Evolutionary conservation across 2,329 filamentous ascomycete species (phyloP), one percentile per base, ranked within the genome.

Genomic region (Aspergillus sclerotialis): DNA sequence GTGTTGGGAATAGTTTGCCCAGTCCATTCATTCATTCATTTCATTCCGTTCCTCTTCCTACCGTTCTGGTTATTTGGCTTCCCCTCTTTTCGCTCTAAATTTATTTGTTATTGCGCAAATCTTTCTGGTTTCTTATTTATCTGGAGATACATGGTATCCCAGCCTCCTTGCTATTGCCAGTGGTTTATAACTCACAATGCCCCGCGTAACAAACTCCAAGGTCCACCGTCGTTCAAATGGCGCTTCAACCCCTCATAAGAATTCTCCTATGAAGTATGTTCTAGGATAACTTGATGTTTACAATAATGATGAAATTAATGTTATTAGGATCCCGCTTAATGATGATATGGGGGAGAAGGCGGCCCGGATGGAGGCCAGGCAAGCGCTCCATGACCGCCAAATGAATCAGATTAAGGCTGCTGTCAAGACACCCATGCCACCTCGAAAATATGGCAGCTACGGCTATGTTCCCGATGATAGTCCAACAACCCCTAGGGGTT

Each of bases 341-440:
- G 92, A 98, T 68, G 92, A 98, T 71, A 81, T 78, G 40, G 79
- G 82, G 50, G 92, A 98, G 67, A 94, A 93, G 63, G 89, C 88
- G 31, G 82, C 82, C 50, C 83, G 92, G 32, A 72, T 90, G 53
- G 84, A 92, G 56, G 88, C 85, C 42, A 82, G 92, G 53, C 86
- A 93, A 65, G 87, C 85, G 21, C 77, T 86, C 18, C 84, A 95
- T 59, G 86, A 94, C 60, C 82, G 82, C 49, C 89, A 95, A 59
- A 85, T 93, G 72, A 92, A 92, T 64, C 81, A 94, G 58, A 82
- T 96, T 50, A 87, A 88, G 61, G 82, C 84, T 8, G 84, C 86
- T 29, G 82, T 63, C 33, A 64, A 62, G 44, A 64, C 60, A 12
- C 59, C 60, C 15, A 60, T 64, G 56, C 60, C 60, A 21, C 58